phyloP scores from a whole-genome alignment of 73 alveolate species.

The Paramecium sexaurelia region DNA sequence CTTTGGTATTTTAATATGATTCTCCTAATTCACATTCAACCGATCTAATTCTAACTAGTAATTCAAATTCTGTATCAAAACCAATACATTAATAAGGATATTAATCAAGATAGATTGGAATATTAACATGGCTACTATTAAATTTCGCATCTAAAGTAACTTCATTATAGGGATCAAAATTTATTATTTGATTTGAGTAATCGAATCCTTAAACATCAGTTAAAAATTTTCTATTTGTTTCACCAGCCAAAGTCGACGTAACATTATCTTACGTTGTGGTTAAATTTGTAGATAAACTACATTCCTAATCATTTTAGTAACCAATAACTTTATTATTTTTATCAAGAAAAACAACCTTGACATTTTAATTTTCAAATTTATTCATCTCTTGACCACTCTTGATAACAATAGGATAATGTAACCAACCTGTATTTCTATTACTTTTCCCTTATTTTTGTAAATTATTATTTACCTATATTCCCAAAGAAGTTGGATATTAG shows the following conservation, averaged over 20 bases:
- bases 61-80: neutral
- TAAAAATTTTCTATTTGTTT: neutral
- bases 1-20: neutral
- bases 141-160: neutral
- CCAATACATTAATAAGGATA: neutral
- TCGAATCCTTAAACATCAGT: neutral
- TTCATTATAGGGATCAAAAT: neutral
- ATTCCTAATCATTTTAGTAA: neutral
- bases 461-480: neutral
- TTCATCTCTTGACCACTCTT: neutral
- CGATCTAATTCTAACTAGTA: neutral
- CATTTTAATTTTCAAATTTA: neutral
- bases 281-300: neutral
- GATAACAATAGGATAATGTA: neutral
- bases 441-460: neutral
- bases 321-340: neutral
- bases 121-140: neutral
- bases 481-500: slow-evolving; percentile 5
- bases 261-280: neutral
- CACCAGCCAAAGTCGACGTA: neutral
- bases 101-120: neutral
- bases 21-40: neutral
- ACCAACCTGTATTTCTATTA: neutral
- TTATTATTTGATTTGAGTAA: neutral
- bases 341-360: neutral